Base-by-base conservation (phyloP, 805 yeast genomes). In the Metschnikowia anglica region DNA sequence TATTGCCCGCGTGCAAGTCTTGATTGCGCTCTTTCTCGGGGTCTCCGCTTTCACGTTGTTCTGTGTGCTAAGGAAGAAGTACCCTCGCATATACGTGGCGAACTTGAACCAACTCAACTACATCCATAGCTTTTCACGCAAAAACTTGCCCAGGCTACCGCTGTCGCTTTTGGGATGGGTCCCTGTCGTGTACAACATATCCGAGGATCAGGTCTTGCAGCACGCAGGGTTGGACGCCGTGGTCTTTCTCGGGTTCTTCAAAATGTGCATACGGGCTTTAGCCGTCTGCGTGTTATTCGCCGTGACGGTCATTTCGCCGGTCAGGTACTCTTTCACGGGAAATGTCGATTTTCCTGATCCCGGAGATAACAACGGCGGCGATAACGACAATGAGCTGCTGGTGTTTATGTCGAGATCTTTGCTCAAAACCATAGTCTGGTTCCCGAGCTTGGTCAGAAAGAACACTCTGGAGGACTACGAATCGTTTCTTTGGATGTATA, bases 191-290 rank as follows among this genome's bases (percentile, higher is more conserved):
- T 77, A 77, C 58, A 62, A 63, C 10, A 80, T 90, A 15, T 70
- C 74, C 19, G 98, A 91, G 53, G 72, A 77, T 12, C 89, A 88
- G 44, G 77, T 93, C 2, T 72, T 91, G 38, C 91, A 88, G 47
- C 84, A 83, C 56, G 96, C 97, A 2, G 99, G 99, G 0, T 65
- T 91, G 33, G 99, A 91, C 66, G 97, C 97, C 0, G 89, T 78
- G 65, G 98, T 93, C 36, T 91, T 87, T 57, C 65, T 91, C 24
- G 89, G 89, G 3, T 90, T 91, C 60, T 93, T 93, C 75, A 83
- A 86, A 47, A 87, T 89, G 86, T 78, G 93, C 47, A 86, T 90
- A 37, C 79, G 80, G 59, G 68, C 87, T 7, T 63, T 91, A 18
- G 63, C 78, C 2, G 65, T 77, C 1, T 83, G 89, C 56, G 75